phyloP scores from a whole-genome alignment of 495 filamentous ascomycete species.

The Sphaerosporella brunnea region DNA sequence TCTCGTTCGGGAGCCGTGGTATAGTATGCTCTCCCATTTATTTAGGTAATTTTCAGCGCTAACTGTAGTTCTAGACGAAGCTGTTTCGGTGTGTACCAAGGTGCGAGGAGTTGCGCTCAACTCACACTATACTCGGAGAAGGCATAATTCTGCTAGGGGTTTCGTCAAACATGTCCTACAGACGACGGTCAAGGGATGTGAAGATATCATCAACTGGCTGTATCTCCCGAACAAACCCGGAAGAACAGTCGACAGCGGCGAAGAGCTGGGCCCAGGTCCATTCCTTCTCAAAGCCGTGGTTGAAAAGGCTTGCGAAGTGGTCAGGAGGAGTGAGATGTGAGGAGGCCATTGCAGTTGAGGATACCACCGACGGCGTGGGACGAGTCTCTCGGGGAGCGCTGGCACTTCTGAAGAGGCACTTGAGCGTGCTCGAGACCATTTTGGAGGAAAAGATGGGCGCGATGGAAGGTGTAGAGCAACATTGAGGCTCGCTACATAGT shows the following conservation, averaged over 20 bases:
- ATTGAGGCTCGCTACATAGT: too few species aligned
- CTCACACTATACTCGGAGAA: conserved; percentile 39
- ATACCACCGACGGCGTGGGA: conserved; percentile 9
- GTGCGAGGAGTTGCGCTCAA: conserved; percentile 31
- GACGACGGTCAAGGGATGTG: conserved; percentile 30
- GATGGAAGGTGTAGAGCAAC: too few species aligned
- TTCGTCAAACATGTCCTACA: conserved; percentile 37
- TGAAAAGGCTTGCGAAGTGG: conserved; percentile 10
- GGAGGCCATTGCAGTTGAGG: conserved; percentile 1
- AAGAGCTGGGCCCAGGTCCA: conserved; percentile 13
- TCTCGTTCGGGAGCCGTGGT: conserved; percentile 42
- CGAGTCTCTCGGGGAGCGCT: conserved; percentile 27
- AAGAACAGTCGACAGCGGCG: not conserved
- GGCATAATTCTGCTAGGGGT: conserved; percentile 34
- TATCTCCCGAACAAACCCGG: conserved; percentile 28
- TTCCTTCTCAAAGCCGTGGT: conserved; percentile 19
- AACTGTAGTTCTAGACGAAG: conserved; percentile 39
- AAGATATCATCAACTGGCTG: conserved; percentile 34
- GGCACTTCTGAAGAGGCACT: conserved; percentile 28
- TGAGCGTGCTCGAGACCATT: conserved; percentile 28
- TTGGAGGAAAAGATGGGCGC: too few species aligned
- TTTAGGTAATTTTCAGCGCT: too few species aligned
- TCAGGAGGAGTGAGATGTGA: conserved; percentile 10
- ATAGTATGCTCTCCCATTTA: conserved; percentile 35
- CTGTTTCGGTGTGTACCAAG: conserved; percentile 35